These are phyloP conservation scores for Fagus crenata DNA, from an alignment of 306 rosid species.

Conservation along the genomic window DNA sequence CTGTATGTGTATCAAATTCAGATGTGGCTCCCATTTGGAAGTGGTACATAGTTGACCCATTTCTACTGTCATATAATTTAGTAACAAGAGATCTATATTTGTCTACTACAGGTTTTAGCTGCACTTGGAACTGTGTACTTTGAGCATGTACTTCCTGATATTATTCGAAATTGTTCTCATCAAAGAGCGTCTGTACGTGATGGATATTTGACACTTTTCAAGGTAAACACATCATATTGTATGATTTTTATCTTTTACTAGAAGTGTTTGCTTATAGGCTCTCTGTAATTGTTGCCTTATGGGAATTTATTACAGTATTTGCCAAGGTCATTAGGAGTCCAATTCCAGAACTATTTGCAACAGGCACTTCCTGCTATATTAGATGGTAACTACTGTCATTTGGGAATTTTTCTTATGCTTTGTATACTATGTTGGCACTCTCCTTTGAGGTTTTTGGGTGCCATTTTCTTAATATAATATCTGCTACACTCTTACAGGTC, in stretches of 20 bases:
- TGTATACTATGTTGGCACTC: background rate
- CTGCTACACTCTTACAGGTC: constrained; percentile 50
- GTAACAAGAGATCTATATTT: background rate
- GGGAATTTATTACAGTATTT: constrained; percentile 54
- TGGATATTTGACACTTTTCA: constrained; percentile 89
- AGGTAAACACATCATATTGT: constrained; percentile 51
- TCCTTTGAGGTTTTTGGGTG: background rate
- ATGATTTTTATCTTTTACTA: background rate
- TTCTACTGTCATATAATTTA: background rate
- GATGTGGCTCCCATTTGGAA: background rate
- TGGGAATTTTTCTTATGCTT: background rate
- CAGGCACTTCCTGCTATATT: constrained; percentile 91
- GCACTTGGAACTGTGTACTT: constrained; percentile 87
- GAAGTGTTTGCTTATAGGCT: constrained; percentile 4
- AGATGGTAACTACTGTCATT: constrained; percentile 59
- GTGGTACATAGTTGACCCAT: background rate
- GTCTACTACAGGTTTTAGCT: constrained; percentile 63
- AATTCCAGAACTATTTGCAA: constrained; percentile 88
- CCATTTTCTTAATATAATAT: constrained; percentile 8
- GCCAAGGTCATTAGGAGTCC: constrained; percentile 90
- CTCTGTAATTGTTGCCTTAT: background rate
- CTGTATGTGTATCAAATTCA: background rate
- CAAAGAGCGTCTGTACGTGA: constrained; percentile 92
- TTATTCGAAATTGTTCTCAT: constrained; percentile 89
- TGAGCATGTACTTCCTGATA: constrained; percentile 90